Evolutionary conservation across 495 filamentous ascomycete genomes (phyloP).

Genomic region (Neurospora sp.): DNA sequence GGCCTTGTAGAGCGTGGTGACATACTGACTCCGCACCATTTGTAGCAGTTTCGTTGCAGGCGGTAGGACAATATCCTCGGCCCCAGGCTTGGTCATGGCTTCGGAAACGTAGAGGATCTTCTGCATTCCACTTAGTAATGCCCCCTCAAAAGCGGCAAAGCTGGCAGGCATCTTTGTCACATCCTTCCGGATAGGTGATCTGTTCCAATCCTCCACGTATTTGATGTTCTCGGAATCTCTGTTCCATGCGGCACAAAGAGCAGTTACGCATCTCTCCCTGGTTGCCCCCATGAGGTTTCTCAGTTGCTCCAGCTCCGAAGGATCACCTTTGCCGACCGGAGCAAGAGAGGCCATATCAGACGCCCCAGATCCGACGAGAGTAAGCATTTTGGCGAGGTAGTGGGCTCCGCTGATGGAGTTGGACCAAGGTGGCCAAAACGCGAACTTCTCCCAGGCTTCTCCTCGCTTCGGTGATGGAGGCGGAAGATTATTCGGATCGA

Average conservation of each 20-base stretch:
- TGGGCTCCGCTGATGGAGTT: conserved; percentile 83
- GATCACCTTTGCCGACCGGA: conserved; percentile 48
- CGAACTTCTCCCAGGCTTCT: conserved; percentile 85
- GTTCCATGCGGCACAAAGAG: conserved; percentile 77
- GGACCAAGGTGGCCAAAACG: conserved; percentile 90
- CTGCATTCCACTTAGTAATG: conserved; percentile 73
- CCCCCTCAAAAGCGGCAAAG: conserved; percentile 70
- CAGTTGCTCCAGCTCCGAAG: conserved; percentile 51
- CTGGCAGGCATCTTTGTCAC: conserved; percentile 81
- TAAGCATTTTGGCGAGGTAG: conserved; percentile 72
- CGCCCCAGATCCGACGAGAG: conserved; percentile 71
- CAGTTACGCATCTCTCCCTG: conserved; percentile 71
- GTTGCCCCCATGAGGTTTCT: conserved; percentile 62
- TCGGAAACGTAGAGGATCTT: conserved; percentile 90
- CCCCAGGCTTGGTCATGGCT: conserved; percentile 54
- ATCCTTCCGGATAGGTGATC: conserved; percentile 64
- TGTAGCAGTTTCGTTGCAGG: conserved; percentile 76
- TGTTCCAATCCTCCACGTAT: conserved; percentile 83
- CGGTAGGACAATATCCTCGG: conserved; percentile 66
- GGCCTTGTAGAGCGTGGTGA: conserved; percentile 82
- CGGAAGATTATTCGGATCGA: conserved; percentile 66
- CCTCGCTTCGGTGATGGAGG: conserved; percentile 66
- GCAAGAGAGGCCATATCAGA: conserved; percentile 72
- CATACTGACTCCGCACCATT: conserved; percentile 78
- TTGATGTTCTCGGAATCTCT: conserved; percentile 83